Evolutionary conservation across 306 rosid genomes (phyloP).

Genomic region (Sicyos edulis): DNA sequence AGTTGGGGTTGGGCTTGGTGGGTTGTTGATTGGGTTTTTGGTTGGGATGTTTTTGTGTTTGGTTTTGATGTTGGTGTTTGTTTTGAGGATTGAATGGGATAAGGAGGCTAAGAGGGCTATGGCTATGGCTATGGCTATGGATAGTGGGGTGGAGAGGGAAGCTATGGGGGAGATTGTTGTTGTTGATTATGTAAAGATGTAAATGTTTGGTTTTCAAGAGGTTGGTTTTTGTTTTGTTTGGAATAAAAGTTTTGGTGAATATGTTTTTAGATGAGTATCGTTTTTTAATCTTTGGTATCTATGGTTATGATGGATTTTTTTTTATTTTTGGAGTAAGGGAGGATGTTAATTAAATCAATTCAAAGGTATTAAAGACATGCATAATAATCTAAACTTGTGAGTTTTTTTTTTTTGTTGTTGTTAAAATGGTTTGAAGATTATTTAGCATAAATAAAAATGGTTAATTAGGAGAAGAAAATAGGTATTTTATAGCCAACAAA

Average conservation of each 20-base stretch:
- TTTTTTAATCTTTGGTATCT: too few species aligned
- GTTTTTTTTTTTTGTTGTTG: too few species aligned
- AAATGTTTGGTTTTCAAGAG: not conserved
- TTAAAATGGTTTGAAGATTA: too few species aligned
- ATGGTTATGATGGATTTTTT: not conserved
- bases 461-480: too few species aligned
- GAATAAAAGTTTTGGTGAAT: too few species aligned
- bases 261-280: not conserved
- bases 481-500: too few species aligned
- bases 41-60: constrained; percentile 45
- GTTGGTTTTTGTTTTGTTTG: not conserved
- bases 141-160: constrained; percentile 19
- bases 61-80: constrained; percentile 36
- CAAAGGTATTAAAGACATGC: too few species aligned
- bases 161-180: constrained; percentile 9
- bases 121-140: constrained; percentile 23
- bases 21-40: constrained; percentile 56
- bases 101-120: constrained; percentile 62
- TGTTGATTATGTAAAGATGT: constrained; percentile 8
- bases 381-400: too few species aligned
- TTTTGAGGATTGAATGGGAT: constrained; percentile 50
- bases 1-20: constrained; percentile 49
- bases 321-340: too few species aligned
- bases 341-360: too few species aligned
- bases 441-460: too few species aligned